A percentile compares a stretch with the other conserved stretches of the same genome.
Conservation (phyloP, 768 basidiomycete species). For the Trametes gibbosa region DNA sequence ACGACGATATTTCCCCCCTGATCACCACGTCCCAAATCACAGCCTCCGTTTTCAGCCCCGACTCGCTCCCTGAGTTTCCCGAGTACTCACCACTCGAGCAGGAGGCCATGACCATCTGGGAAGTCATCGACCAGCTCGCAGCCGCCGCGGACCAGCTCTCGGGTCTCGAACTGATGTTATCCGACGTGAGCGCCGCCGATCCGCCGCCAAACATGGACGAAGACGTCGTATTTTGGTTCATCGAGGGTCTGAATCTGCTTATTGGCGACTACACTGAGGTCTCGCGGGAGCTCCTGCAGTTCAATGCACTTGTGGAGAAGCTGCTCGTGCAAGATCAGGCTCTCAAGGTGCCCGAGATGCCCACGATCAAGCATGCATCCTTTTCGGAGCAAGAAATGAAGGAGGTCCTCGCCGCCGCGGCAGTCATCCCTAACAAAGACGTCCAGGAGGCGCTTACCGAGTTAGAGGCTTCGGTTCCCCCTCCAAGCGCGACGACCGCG, state of each 20-base stretch:
- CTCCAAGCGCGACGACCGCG: not conserved
- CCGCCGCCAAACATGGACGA: slow-evolving; percentile 9
- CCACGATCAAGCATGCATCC: slow-evolving; percentile 6
- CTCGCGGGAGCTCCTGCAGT: slow-evolving; percentile 14
- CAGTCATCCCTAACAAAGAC: slow-evolving; percentile 1
- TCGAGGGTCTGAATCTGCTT: slow-evolving; percentile 15
- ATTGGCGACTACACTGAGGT: slow-evolving; percentile 15
- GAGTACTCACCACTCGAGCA: slow-evolving; percentile 20
- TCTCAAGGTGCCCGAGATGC: not conserved
- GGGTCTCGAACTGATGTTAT: slow-evolving; percentile 4
- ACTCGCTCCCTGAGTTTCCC: not conserved
- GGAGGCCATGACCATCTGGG: slow-evolving; percentile 13
- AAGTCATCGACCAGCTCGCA: slow-evolving; percentile 18
- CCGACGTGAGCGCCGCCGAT: not conserved
- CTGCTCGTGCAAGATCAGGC: slow-evolving; percentile 4
- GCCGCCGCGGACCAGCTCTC: slow-evolving; percentile 6
- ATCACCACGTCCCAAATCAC: slow-evolving; percentile 11
- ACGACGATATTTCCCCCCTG: not conserved
- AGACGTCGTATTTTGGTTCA: slow-evolving; percentile 15
- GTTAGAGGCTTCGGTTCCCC: slow-evolving; percentile 1
- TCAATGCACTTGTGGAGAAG: slow-evolving; percentile 11
- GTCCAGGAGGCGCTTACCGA: slow-evolving; percentile 7
- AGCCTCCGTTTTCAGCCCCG: slow-evolving; percentile 10
- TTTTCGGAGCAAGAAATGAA: slow-evolving; percentile 16
- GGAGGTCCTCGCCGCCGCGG: slow-evolving; percentile 6